These are phyloP conservation scores for Yamadazyma dushanensis DNA, from an alignment of 1,139 yeast species.

Conservation along the genomic window DNA sequence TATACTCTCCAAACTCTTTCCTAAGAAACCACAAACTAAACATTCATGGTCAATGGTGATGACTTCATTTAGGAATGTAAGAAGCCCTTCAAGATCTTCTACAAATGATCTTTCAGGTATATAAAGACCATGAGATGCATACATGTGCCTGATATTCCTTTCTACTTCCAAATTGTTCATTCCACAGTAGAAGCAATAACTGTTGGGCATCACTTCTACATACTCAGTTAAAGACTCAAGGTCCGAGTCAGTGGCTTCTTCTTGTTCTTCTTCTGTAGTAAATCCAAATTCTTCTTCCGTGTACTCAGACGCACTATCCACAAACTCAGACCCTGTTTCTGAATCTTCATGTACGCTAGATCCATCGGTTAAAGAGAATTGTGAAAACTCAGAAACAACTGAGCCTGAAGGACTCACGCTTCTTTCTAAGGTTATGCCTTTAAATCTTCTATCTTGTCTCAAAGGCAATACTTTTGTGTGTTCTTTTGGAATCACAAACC, in stretches of 20 bases:
- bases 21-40: conserved; percentile 53
- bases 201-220: conserved; percentile 29
- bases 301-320: conserved; percentile 7
- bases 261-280: conserved; percentile 20
- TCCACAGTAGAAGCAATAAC: conserved; percentile 45
- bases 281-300: conserved; percentile 18
- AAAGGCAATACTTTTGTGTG: conserved; percentile 10
- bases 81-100: conserved; percentile 43
- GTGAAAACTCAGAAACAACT: conserved; percentile 57
- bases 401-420: conserved; percentile 55
- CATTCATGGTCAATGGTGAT: conserved; percentile 49
- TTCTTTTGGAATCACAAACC: conserved; percentile 37
- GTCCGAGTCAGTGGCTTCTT: conserved; percentile 25
- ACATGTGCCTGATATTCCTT: conserved; percentile 49
- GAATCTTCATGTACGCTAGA: conserved; percentile 23
- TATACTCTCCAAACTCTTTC: conserved; percentile 48
- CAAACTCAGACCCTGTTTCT: conserved; percentile 37
- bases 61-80: conserved; percentile 44
- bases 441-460: conserved; percentile 8
- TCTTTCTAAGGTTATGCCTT: conserved; percentile 17
- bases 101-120: conserved; percentile 49
- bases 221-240: conserved; percentile 24
- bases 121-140: conserved; percentile 47
- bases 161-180: conserved; percentile 39
- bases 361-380: conserved; percentile 62